A percentile compares a stretch with the other conserved stretches of the same genome.
phyloP scores from a whole-genome alignment of 2,329 filamentous ascomycete genomes.

The Stachybotrys elegans region DNA sequence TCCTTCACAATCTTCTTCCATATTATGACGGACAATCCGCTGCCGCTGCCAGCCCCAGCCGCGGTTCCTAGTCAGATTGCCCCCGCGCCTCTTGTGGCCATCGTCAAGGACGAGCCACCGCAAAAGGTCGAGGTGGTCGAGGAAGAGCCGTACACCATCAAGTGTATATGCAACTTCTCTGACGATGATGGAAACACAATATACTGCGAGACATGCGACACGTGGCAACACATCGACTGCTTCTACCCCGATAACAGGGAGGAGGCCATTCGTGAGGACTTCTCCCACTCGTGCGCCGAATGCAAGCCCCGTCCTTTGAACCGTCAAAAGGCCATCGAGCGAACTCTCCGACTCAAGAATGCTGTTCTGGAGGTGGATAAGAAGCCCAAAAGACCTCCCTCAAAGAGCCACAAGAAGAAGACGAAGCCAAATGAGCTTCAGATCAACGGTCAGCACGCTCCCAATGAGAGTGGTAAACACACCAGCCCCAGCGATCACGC shows the following conservation, averaged over 20 bases:
- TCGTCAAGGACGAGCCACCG: slow-evolving; percentile 34
- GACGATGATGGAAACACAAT: slow-evolving; percentile 98
- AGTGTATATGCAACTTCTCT: slow-evolving; percentile 90
- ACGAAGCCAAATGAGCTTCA: slow-evolving; percentile 64
- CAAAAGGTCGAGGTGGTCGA: slow-evolving; percentile 50
- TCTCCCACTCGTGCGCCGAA: slow-evolving; percentile 81
- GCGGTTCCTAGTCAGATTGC: slow-evolving; percentile 50
- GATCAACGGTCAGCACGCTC: slow-evolving; percentile 60
- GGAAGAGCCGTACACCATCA: slow-evolving; percentile 89
- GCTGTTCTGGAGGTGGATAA: slow-evolving; percentile 51
- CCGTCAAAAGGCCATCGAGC: slow-evolving; percentile 66
- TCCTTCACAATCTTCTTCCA: slow-evolving; percentile 21
- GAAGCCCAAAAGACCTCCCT: slow-evolving; percentile 66
- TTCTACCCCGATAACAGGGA: slow-evolving; percentile 76
- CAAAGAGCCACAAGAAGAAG: slow-evolving; percentile 88
- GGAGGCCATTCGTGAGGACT: slow-evolving; percentile 65
- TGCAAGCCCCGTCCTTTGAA: slow-evolving; percentile 78
- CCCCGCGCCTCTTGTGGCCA: slow-evolving; percentile 26
- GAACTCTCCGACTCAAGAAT: slow-evolving; percentile 55
- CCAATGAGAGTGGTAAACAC: slow-evolving; percentile 50
- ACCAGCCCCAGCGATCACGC: slow-evolving; percentile 37
- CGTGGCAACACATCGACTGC: slow-evolving; percentile 97
- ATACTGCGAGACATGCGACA: slow-evolving; percentile 91
- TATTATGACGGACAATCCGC: slow-evolving; percentile 60
- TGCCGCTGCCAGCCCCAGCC: slow-evolving; percentile 48